Evolutionary conservation across 805 yeast genomes (phyloP).

Genomic region (Cyberlindnera maclurae): DNA sequence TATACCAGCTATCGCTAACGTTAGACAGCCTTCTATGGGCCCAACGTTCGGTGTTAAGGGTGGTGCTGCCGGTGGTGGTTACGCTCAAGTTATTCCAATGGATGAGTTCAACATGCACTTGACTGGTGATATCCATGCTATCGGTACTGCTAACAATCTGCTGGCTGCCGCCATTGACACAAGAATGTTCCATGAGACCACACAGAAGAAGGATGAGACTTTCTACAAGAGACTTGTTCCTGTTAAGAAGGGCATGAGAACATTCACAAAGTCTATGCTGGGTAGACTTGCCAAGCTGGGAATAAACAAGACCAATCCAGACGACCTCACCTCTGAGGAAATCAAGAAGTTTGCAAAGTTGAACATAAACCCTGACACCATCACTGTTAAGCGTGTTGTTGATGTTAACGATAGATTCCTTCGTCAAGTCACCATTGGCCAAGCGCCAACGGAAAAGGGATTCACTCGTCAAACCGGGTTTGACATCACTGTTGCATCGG

Average conservation of each 20-base stretch:
- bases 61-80: conserved; percentile 91
- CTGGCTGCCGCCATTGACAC: conserved; percentile 84
- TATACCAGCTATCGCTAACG: conserved; percentile 68
- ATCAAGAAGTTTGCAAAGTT: conserved; percentile 55
- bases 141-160: conserved; percentile 73
- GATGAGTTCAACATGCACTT: conserved; percentile 83
- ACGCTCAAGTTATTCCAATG: conserved; percentile 84
- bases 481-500: conserved; percentile 81
- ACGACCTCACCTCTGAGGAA: conserved; percentile 67
- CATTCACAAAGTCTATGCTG: conserved; percentile 61
- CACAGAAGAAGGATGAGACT: conserved; percentile 64
- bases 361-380: conserved; percentile 71
- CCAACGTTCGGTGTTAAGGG: conserved; percentile 86
- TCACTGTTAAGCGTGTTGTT: conserved; percentile 79
- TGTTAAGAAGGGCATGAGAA: conserved; percentile 60
- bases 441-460: conserved; percentile 78
- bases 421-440: conserved; percentile 72
- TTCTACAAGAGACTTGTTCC: conserved; percentile 73
- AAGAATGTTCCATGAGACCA: conserved; percentile 75
- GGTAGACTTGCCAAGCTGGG: conserved; percentile 63
- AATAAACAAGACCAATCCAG: conserved; percentile 62
- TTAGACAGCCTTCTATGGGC: conserved; percentile 85
- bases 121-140: conserved; percentile 83
- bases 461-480: conserved; percentile 68
- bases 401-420: conserved; percentile 79